A percentile compares a stretch with the other conserved stretches of the same genome.
These are phyloP conservation scores for Globisporangium spinosum DNA, from an alignment of 352 stramenopile species.

Conservation along the genomic window DNA sequence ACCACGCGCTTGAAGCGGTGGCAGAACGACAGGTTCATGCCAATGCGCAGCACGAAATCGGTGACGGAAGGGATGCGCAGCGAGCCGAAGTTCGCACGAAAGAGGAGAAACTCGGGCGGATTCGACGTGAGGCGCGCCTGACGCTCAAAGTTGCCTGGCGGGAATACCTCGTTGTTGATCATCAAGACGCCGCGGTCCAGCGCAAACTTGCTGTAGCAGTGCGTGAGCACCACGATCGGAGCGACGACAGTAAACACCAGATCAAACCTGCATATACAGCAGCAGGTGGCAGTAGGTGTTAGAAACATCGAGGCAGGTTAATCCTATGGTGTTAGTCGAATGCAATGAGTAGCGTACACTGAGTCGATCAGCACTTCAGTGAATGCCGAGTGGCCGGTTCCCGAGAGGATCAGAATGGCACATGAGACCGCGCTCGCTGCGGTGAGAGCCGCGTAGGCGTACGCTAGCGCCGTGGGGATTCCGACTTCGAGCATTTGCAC, in stretches of 20 bases:
- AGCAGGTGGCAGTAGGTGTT: too few species aligned
- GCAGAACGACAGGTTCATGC: neutral
- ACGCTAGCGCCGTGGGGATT: constrained; percentile 12
- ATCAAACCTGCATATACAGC: too few species aligned
- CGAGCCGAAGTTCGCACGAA: constrained; percentile 29
- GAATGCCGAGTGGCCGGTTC: constrained; percentile 11
- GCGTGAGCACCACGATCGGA: too few species aligned
- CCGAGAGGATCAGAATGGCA: constrained; percentile 10
- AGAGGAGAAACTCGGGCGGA: constrained; percentile 18
- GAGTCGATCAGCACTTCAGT: constrained; percentile 30
- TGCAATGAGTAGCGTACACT: neutral
- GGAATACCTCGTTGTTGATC: too few species aligned
- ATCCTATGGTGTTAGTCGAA: too few species aligned
- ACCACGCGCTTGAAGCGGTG: constrained; percentile 26
- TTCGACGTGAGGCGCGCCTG: too few species aligned
- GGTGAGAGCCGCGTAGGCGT: constrained; percentile 18
- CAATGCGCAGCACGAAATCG: constrained; percentile 17
- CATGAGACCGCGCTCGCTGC: constrained; percentile 21
- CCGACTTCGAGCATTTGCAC: constrained; percentile 22
- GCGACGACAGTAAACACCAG: too few species aligned
- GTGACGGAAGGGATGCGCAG: constrained; percentile 23
- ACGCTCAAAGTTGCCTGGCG: too few species aligned
- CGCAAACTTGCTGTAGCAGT: too few species aligned
- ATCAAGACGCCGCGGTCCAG: too few species aligned
- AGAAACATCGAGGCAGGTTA: too few species aligned